phyloP scores from a whole-genome alignment of 2,329 filamentous ascomycete genomes.

The Hirsutella minnesotensis region DNA sequence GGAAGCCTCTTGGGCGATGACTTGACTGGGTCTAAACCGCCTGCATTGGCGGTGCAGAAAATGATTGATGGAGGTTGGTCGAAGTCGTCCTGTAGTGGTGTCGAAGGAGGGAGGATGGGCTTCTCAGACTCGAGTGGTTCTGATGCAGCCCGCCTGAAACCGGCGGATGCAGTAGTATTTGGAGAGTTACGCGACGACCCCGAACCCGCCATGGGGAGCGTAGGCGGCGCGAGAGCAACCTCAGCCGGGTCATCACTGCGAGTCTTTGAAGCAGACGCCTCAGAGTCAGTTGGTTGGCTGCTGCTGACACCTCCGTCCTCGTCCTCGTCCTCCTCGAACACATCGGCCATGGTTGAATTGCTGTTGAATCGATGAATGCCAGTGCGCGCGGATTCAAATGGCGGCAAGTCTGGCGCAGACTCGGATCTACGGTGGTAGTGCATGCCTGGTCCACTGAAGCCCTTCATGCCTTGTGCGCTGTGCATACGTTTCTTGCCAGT shows the following conservation, averaged over 20 bases:
- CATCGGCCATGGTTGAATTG: slow-evolving; percentile 69
- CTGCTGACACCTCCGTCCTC: slow-evolving; percentile 30
- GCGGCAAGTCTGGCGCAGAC: slow-evolving; percentile 67
- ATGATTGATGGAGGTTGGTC: slow-evolving; percentile 33
- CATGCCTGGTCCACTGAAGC: slow-evolving; percentile 56
- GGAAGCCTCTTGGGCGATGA: slow-evolving; percentile 32
- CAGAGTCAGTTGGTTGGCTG: slow-evolving; percentile 10
- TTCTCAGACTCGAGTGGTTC: slow-evolving; percentile 28
- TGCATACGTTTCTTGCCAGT: slow-evolving; percentile 56
- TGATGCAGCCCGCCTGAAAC: slow-evolving; percentile 32
- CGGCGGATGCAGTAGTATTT: slow-evolving; percentile 8
- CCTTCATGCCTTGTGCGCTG: slow-evolving; percentile 60
- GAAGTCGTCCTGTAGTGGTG: slow-evolving; percentile 35
- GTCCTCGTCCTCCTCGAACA: slow-evolving; percentile 77
- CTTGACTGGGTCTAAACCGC: slow-evolving; percentile 24
- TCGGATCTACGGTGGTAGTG: slow-evolving; percentile 70
- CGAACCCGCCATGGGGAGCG: too few relatives aligned
- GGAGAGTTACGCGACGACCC: slow-evolving; percentile 11
- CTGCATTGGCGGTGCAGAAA: slow-evolving; percentile 23
- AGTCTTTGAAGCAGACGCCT: not conserved
- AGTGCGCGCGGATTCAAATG: slow-evolving; percentile 53
- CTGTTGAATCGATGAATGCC: slow-evolving; percentile 51
- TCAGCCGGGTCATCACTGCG: slow-evolving; percentile 24
- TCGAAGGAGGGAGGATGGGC: slow-evolving; percentile 18
- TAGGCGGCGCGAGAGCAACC: slow-evolving; percentile 13